Evolutionary conservation across 2,329 filamentous ascomycete species (phyloP).

Genomic region (Juglanconis juglandina): DNA sequence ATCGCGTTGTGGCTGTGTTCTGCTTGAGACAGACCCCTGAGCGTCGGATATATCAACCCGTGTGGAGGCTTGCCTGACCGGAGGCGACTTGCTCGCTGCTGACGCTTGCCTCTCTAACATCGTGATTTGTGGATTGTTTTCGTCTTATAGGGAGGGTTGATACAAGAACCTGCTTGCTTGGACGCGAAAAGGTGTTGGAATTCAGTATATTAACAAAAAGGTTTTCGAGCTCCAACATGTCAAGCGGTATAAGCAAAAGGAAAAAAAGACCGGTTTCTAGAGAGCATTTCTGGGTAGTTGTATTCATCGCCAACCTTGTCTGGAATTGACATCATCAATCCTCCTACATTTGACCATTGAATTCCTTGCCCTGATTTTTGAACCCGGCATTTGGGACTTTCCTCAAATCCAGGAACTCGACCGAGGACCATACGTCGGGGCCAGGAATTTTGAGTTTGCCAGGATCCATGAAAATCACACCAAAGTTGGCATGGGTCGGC

Average conservation of each 20-base stretch:
- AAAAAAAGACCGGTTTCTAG: too few relatives aligned
- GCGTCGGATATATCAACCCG: neutral
- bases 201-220: too few relatives aligned
- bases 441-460: neutral
- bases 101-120: neutral
- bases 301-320: neutral
- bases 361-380: neutral
- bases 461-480: neutral
- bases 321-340: neutral
- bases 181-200: neutral
- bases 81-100: neutral
- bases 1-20: neutral
- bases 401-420: neutral
- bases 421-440: neutral
- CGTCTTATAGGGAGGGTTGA: too few relatives aligned
- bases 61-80: neutral
- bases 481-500: too few relatives aligned
- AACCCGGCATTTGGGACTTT: neutral
- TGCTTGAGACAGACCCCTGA: neutral
- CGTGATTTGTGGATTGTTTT: neutral
- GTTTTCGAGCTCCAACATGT: too few relatives aligned
- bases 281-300: neutral
- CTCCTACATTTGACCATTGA: neutral
- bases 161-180: neutral
- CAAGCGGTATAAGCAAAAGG: too few relatives aligned